Conservation (phyloP, 257 asterid species). For the Thymus quinquecostatus region DNA sequence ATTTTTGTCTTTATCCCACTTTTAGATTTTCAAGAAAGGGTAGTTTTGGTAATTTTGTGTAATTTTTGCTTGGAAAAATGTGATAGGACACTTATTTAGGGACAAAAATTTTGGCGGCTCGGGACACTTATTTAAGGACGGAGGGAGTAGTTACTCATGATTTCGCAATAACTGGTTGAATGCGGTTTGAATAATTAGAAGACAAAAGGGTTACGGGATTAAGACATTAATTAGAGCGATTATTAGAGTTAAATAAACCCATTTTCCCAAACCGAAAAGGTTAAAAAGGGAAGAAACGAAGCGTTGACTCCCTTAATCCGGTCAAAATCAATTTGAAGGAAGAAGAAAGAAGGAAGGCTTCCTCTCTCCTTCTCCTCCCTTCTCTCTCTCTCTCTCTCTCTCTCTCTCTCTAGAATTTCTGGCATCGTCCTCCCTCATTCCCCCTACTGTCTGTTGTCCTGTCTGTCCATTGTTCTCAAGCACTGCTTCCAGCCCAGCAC, state of each 20-base stretch:
- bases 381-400: too few relatives aligned
- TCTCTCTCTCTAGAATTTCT: conserved; percentile 17
- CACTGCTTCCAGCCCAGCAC: too few relatives aligned
- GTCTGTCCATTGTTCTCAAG: too few relatives aligned
- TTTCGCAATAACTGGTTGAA: not conserved
- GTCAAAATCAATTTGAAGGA: conserved; percentile 31
- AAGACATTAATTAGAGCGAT: not conserved
- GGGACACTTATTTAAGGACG: too few relatives aligned
- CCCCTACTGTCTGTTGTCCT: conserved; percentile 33
- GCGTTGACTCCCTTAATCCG: conserved; percentile 31
- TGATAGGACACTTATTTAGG: too few relatives aligned
- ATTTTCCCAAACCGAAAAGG: not conserved
- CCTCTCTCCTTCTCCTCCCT: not conserved
- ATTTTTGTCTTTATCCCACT: too few relatives aligned
- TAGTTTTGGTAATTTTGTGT: too few relatives aligned
- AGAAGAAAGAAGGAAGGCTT: not conserved
- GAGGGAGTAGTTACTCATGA: not conserved
- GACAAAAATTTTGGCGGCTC: too few relatives aligned
- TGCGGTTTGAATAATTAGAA: not conserved
- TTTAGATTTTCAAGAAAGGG: too few relatives aligned
- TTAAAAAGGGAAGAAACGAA: not conserved
- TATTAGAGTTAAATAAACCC: not conserved
- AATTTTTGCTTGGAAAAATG: too few relatives aligned
- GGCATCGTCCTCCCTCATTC: conserved; percentile 30
- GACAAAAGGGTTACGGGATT: not conserved